Base-by-base conservation (phyloP, 257 asterid species). In the Solanum chilense region DNA sequence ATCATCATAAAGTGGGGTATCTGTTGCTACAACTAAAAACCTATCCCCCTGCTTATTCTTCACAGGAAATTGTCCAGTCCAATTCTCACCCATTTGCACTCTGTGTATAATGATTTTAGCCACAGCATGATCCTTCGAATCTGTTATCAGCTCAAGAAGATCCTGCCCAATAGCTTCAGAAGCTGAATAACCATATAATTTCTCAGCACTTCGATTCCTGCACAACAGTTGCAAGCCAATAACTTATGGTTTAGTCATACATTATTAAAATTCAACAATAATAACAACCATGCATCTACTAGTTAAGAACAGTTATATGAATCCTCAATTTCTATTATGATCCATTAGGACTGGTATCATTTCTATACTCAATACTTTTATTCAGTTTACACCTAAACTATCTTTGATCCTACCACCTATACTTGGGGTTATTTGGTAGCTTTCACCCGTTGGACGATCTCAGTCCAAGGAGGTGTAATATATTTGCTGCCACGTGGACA, bases 41-140 rank as follows among this genome's bases (percentile, higher is more conserved):
- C 93, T 91, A 29, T 90, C 91, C 29, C 98, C 98, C 23, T 41
- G 90, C 93, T 92, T 95, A 78, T 89, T 92, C 88, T 88, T 94
- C 31, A 94, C 93, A 29, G 99, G 98, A 89, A 94, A 94, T 87
- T 91, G 92, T 39, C 99, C 99, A 0, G 96, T 95, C 98, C 99
- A 97, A 87, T 89, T 90, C 89, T 97, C 96, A 29, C 98, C 98
- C 92, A 78, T 88, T 11, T 76, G 52, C 39, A 93, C 96, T 25
- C 93, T 93, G 11, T 85, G 56, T 62, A 95, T 84, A 87, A 95
- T 94, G 88, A 92, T 88, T 81, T 37, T 85, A 84, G 94, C 98
- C 27, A 87, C 88, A 29, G 82, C 86, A 76, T 52, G 86, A 88
- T 97, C 94, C 78, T 33, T 89, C 56, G 91, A 49, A 77, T 94